phyloP scores from a whole-genome alignment of 257 asterid genomes.

The Salvia splendens region DNA sequence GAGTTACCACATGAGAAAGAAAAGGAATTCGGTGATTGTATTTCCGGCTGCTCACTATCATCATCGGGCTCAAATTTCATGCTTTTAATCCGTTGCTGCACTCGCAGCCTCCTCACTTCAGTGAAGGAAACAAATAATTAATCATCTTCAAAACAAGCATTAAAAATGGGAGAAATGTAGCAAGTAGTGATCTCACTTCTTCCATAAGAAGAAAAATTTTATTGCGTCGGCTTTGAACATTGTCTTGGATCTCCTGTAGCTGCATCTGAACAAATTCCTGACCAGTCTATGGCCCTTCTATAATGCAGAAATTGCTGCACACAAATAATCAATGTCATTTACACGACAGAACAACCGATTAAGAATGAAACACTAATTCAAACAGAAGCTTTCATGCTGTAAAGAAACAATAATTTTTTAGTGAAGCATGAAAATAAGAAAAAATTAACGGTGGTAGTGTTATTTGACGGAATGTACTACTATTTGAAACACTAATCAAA shows the following conservation, averaged over 20 bases:
- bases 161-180: slow-evolving; percentile 4
- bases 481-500: no score
- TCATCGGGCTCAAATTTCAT: slow-evolving; percentile 42
- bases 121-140: neutral
- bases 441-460: no score
- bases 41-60: slow-evolving; percentile 86
- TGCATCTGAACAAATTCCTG: slow-evolving; percentile 93
- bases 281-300: no score
- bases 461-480: no score
- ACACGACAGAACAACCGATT: no score
- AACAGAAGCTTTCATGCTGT: no score
- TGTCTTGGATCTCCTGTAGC: slow-evolving; percentile 83
- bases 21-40: slow-evolving; percentile 89
- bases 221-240: slow-evolving; percentile 76
- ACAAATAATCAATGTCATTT: no score
- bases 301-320: no score
- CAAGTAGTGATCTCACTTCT: slow-evolving; percentile 51
- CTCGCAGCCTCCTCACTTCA: slow-evolving; percentile 82
- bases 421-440: no score
- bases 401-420: no score
- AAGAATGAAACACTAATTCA: no score
- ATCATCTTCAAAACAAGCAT: no score
- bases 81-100: slow-evolving; percentile 69
- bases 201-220: slow-evolving; percentile 94
- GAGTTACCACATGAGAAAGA: slow-evolving; percentile 79